Evolutionary conservation across 805 yeast species (phyloP).

Genomic region (Teunomyces aglyptinius): DNA sequence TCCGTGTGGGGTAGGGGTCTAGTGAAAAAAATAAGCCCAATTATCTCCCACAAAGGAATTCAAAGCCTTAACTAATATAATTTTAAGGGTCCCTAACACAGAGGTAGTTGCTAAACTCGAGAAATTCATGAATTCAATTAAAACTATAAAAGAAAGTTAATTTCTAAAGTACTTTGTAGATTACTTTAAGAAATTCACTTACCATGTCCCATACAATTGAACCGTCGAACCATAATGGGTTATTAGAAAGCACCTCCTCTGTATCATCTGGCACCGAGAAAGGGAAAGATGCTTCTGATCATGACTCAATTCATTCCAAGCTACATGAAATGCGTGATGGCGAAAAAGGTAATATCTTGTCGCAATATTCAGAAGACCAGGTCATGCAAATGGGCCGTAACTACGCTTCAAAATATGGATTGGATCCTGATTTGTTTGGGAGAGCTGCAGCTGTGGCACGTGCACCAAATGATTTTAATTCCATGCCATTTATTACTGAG

Average conservation of each 20-base stretch:
- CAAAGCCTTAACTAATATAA: not conserved
- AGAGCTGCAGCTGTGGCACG: conserved; percentile 61
- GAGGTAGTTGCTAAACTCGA: not conserved
- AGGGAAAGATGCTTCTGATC: conserved; percentile 13
- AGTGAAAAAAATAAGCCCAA: not conserved
- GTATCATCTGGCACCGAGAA: conserved; percentile 11
- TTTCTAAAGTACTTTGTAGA: not conserved
- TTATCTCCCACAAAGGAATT: not conserved
- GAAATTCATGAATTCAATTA: not conserved
- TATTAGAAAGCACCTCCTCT: conserved; percentile 12
- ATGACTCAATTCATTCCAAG: conserved; percentile 18
- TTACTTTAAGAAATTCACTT: not conserved
- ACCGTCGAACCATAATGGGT: conserved; percentile 7
- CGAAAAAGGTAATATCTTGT: conserved; percentile 44
- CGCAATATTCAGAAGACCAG: conserved; percentile 59
- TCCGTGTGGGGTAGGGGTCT: not conserved
- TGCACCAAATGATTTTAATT: conserved; percentile 53
- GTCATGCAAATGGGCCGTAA: conserved; percentile 69
- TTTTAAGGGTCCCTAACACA: not conserved
- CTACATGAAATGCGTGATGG: conserved; percentile 19
- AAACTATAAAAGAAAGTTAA: not conserved
- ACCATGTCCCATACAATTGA: not conserved
- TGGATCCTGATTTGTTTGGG: conserved; percentile 60
- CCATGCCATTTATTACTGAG: conserved; percentile 49
- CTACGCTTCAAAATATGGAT: conserved; percentile 54